phyloP scores from a whole-genome alignment of 768 basidiomycete genomes.

The Clavulina sp. region DNA sequence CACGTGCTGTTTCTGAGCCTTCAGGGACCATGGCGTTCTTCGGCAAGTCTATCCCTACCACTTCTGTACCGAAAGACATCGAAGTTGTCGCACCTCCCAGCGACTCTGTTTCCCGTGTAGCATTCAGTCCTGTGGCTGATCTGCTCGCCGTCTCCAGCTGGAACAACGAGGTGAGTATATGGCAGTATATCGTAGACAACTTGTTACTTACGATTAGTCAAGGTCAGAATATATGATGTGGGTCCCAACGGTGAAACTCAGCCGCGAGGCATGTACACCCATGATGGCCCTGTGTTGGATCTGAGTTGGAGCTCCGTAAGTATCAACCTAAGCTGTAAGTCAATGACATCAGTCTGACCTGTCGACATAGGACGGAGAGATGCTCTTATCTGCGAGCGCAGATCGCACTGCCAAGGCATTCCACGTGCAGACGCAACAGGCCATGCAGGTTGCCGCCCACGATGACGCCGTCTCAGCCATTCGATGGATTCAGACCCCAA shows the following conservation, averaged over 20 bases:
- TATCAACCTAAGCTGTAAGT: neutral
- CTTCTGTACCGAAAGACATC: too few species aligned
- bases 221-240: conserved; percentile 10
- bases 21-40: too few species aligned
- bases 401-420: conserved; percentile 25
- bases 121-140: conserved; percentile 8
- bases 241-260: conserved; percentile 9
- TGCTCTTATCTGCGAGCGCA: conserved; percentile 24
- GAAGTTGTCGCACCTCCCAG: too few species aligned
- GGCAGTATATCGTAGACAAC: neutral
- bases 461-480: conserved; percentile 20
- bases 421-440: conserved; percentile 21
- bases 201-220: neutral
- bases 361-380: conserved; percentile 19
- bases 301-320: conserved; percentile 24
- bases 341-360: neutral
- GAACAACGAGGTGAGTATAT: conserved; percentile 5
- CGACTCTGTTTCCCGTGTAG: conserved; percentile 8
- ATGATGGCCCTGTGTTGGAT: conserved; percentile 25
- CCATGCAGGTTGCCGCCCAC: conserved; percentile 20
- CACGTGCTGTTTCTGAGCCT: too few species aligned
- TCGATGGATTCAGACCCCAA: conserved; percentile 6
- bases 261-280: conserved; percentile 21
- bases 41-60: too few species aligned
- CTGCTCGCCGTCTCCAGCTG: conserved; percentile 7